Conservation (phyloP, 2,329 filamentous ascomycete genomes). For the Aspergillus piperis region DNA sequence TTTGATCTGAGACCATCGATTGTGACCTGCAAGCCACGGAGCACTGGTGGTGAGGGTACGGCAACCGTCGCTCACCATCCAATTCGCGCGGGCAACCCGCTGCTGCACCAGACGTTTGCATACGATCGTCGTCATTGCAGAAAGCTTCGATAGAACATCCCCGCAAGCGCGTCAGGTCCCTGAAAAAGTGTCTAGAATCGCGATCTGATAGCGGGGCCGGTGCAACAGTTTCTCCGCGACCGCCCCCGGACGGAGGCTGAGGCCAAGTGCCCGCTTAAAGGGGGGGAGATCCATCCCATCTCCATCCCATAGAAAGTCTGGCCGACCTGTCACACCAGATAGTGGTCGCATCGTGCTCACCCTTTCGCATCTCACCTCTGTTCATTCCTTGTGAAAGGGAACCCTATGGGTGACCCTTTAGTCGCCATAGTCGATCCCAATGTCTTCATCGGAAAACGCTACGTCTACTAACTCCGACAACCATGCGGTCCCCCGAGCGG, state of each 20-base stretch:
- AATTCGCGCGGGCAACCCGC: slow-evolving; percentile 7
- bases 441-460: slow-evolving; percentile 42
- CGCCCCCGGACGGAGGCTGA: slow-evolving; percentile 28
- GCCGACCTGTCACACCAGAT: not conserved
- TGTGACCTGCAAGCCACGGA: slow-evolving; percentile 68
- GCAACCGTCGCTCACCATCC: slow-evolving; percentile 28
- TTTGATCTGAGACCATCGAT: slow-evolving; percentile 93
- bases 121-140: slow-evolving; percentile 29
- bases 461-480: slow-evolving; percentile 37
- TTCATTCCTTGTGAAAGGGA: not conserved
- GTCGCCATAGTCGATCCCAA: slow-evolving; percentile 26
- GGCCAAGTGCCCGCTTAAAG: slow-evolving; percentile 24
- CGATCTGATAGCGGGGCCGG: slow-evolving; percentile 22
- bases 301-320: not conserved
- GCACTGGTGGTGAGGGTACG: slow-evolving; percentile 54
- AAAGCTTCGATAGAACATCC: not conserved
- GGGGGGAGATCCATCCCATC: not conserved
- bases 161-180: not conserved
- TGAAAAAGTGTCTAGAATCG: slow-evolving; percentile 2
- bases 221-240: slow-evolving; percentile 32
- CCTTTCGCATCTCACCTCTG: slow-evolving; percentile 6
- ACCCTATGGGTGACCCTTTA: slow-evolving; percentile 17
- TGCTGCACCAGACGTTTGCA: slow-evolving; percentile 23
- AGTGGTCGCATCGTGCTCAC: not conserved
- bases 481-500: slow-evolving; percentile 44